A percentile compares a stretch with the other conserved stretches of the same genome.
Conservation (phyloP, 176 grass and related monocot species). For the Musa beccarii region DNA sequence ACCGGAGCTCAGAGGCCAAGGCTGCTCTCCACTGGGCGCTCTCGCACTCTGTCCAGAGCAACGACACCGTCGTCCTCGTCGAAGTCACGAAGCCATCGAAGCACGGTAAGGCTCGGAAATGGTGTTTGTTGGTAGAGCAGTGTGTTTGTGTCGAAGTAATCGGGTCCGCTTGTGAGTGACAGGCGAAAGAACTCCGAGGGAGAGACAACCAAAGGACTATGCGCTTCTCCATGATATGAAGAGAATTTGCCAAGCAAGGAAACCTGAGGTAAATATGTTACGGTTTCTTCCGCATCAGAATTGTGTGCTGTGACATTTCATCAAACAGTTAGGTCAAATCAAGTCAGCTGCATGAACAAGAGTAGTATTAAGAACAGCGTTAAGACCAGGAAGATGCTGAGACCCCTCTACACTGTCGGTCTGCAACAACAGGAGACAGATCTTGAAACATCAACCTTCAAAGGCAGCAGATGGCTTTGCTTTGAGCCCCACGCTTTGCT, state of each 20-base stretch:
- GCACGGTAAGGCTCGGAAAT: conserved; percentile 7
- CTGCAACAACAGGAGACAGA: no score
- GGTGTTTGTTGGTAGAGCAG: not conserved
- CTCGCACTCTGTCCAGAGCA: conserved; percentile 47
- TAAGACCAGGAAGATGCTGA: no score
- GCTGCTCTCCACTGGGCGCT: conserved; percentile 71
- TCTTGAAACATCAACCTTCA: no score
- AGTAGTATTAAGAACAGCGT: no score
- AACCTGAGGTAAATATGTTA: conserved; percentile 52
- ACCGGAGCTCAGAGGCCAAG: conserved; percentile 42
- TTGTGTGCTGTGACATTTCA: not conserved
- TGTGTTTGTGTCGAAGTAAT: not conserved
- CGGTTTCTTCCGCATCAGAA: not conserved
- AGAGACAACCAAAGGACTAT: conserved; percentile 22
- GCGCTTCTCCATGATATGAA: conserved; percentile 53
- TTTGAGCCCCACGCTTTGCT: no score
- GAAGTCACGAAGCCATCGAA: conserved; percentile 36
- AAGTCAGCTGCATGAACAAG: no score
- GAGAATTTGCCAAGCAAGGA: conserved; percentile 66
- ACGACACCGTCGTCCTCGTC: conserved; percentile 60
- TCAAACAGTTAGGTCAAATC: no score
- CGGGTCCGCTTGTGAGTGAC: not conserved
- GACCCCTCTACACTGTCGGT: no score
- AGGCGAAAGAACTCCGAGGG: conserved; percentile 14
- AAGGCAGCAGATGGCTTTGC: not conserved